Percentiles rank a stretch among this genome's conserved stretches.
Conservation (phyloP, 2,329 filamentous ascomycete species). For the Diaporthe eres region DNA sequence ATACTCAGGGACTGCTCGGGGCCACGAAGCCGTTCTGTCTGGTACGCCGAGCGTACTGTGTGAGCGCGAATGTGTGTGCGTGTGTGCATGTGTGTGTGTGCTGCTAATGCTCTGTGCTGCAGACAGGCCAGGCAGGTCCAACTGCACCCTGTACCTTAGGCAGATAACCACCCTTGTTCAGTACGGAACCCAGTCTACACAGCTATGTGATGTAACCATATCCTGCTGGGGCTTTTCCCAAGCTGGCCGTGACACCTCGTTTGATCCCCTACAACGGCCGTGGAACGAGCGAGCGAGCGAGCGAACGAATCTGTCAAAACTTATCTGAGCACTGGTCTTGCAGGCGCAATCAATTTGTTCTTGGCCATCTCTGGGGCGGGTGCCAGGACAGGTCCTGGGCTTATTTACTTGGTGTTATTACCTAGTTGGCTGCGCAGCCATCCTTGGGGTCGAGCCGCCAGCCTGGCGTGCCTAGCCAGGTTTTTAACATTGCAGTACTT, state of each 20-base stretch:
- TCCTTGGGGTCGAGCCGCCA: background rate
- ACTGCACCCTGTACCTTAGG: background rate
- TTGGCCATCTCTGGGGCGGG: background rate
- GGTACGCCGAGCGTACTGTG: constrained; percentile 15
- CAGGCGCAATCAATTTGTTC: background rate
- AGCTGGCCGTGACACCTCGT: constrained; percentile 24
- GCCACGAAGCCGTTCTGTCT: constrained; percentile 18
- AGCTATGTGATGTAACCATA: constrained; percentile 15
- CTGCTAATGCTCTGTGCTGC: constrained; percentile 8
- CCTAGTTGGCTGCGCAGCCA: background rate
- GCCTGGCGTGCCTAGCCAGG: constrained; percentile 1
- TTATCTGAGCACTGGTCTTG: background rate
- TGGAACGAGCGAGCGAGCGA: constrained; percentile 12
- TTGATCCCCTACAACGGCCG: constrained; percentile 16
- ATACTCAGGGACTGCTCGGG: constrained; percentile 24
- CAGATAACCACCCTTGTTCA: constrained; percentile 7
- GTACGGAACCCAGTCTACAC: background rate
- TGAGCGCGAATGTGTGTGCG: background rate
- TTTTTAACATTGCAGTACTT: constrained; percentile 23
- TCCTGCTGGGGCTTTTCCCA: constrained; percentile 15
- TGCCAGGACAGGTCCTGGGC: background rate
- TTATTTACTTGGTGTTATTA: constrained; percentile 2
- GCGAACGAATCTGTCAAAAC: constrained; percentile 4
- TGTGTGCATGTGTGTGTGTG: background rate
- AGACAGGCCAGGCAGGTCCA: background rate